These are phyloP conservation scores for Geum urbanum DNA, from an alignment of 306 rosid species.

Conservation along the genomic window DNA sequence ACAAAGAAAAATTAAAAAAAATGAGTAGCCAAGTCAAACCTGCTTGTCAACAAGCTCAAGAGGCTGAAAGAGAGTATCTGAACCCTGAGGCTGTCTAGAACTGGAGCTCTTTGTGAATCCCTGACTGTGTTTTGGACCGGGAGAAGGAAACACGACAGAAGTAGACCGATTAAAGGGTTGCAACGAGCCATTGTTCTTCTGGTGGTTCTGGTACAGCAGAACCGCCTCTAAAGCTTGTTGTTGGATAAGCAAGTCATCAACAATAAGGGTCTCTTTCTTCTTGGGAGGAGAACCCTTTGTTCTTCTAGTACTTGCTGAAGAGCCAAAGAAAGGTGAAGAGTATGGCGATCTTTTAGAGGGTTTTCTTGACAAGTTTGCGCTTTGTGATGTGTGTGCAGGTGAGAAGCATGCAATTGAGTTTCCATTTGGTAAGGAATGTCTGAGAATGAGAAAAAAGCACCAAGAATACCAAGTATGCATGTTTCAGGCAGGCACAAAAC, in stretches of 20 bases:
- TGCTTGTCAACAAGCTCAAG: conserved; percentile 22
- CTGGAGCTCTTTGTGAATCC: conserved; percentile 21
- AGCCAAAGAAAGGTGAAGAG: conserved; percentile 9
- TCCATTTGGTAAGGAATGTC: conserved; percentile 10
- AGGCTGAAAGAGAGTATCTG: conserved; percentile 23
- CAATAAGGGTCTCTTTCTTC: conserved; percentile 1
- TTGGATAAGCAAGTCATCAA: conserved; percentile 16
- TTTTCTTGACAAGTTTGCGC: conserved; percentile 1
- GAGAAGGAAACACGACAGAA: conserved; percentile 25
- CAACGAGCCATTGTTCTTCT: neutral
- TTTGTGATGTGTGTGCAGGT: conserved; percentile 6
- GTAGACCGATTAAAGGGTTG: conserved; percentile 21
- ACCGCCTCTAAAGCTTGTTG: conserved; percentile 32
- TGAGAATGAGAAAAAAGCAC: neutral
- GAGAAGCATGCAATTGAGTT: conserved; percentile 27
- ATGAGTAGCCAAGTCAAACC: conserved; percentile 8
- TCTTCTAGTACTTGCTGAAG: conserved; percentile 3
- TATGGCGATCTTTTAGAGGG: conserved; percentile 7
- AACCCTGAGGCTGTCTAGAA: conserved; percentile 17
- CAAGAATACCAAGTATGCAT: neutral
- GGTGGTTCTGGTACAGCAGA: conserved; percentile 25
- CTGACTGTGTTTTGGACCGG: conserved; percentile 4
- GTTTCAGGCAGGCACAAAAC: conserved; percentile 3
- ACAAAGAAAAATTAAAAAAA: neutral
- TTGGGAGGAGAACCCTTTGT: conserved; percentile 2